Conservation (phyloP, 2,329 filamentous ascomycete species). For the Alternaria conjuncta region DNA sequence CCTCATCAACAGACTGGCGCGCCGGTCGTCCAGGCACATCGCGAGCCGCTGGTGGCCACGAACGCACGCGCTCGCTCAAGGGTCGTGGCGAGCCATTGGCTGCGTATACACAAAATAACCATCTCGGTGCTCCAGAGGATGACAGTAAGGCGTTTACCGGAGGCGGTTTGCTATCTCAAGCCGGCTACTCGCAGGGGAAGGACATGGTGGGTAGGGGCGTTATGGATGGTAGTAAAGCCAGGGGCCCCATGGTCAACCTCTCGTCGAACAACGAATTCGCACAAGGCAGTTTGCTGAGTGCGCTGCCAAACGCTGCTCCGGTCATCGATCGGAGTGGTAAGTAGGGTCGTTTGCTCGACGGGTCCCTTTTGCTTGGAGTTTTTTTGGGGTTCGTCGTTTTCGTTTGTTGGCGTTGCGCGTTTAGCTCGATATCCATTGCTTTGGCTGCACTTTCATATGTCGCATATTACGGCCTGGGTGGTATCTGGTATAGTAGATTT, state of each 20-base stretch:
- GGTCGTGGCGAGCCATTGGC: slow-evolving; percentile 44
- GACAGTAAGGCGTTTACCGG: slow-evolving; percentile 53
- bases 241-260: slow-evolving; percentile 55
- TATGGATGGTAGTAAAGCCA: slow-evolving; percentile 53
- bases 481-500: slow-evolving; percentile 1
- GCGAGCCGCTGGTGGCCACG: slow-evolving; percentile 29
- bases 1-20: slow-evolving; percentile 55
- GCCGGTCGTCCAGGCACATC: slow-evolving; percentile 38
- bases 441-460: not conserved
- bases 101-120: slow-evolving; percentile 44
- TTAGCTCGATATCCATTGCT: slow-evolving; percentile 1
- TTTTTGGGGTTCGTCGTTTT: not conserved
- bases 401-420: not conserved
- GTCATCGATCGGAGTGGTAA: slow-evolving; percentile 48
- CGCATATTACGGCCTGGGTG: not conserved
- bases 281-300: slow-evolving; percentile 57
- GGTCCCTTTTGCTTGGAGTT: not conserved
- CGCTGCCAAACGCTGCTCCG: slow-evolving; percentile 45
- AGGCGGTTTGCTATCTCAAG: slow-evolving; percentile 52
- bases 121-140: slow-evolving; percentile 37
- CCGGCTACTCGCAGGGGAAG: slow-evolving; percentile 49
- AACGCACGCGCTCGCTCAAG: slow-evolving; percentile 44
- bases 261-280: slow-evolving; percentile 52
- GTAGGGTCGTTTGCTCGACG: slow-evolving; percentile 7
- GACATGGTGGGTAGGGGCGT: slow-evolving; percentile 52